phyloP scores from a whole-genome alignment of 352 stramenopile genomes.

The Globisporangium acanthophoron region DNA sequence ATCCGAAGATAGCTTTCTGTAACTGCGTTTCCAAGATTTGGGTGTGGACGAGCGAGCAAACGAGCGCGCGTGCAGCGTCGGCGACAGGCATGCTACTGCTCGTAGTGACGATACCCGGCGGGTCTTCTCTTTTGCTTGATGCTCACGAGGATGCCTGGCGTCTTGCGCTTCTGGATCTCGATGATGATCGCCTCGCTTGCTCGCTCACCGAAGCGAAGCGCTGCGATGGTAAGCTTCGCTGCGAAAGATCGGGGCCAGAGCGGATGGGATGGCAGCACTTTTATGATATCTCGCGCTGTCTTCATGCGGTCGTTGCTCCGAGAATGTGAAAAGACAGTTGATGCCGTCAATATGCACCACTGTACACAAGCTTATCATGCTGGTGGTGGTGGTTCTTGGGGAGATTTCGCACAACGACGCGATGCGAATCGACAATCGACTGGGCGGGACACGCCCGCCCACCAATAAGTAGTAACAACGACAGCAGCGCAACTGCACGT shows the following conservation, averaged over 20 bases:
- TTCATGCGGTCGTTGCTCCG: neutral
- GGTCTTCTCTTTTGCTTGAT: neutral
- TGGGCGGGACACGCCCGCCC: neutral
- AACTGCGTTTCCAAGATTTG: constrained; percentile 10
- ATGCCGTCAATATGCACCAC: neutral
- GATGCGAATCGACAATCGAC: constrained; percentile 15
- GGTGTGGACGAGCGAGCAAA: neutral
- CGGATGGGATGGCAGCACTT: neutral
- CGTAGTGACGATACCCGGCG: neutral
- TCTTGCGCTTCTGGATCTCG: constrained; percentile 1
- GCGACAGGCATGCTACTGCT: neutral
- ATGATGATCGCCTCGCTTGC: neutral
- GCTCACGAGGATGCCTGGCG: neutral
- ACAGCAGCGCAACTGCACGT: neutral
- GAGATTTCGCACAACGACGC: constrained; percentile 1
- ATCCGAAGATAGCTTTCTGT: constrained; percentile 3
- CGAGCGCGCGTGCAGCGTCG: neutral
- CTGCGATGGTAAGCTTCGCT: neutral
- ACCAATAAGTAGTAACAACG: neutral
- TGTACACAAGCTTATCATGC: too few species aligned
- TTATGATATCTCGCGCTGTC: constrained; percentile 10
- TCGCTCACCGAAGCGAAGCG: neutral
- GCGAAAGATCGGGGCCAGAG: too few species aligned
- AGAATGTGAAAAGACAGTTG: too few species aligned
- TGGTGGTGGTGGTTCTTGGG: neutral